Evolutionary conservation across 768 basidiomycete species (phyloP).

Genomic region (Crucibulum laeve): DNA sequence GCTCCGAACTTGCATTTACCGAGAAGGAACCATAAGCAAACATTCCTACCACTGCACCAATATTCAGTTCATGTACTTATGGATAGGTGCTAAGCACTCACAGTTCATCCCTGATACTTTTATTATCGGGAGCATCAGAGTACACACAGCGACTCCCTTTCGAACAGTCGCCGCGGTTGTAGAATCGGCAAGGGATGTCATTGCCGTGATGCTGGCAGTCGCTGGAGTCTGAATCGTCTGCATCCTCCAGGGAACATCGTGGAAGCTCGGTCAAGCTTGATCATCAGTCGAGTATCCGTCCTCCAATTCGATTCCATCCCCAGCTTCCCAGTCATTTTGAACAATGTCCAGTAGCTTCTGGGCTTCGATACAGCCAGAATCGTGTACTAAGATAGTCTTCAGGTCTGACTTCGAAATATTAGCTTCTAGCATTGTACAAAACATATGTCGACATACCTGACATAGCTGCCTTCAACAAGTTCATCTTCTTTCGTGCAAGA

Average conservation of each 20-base stretch:
- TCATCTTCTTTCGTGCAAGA: not conserved
- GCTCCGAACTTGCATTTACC: constrained; percentile 29
- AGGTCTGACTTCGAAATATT: not conserved
- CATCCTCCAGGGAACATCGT: constrained; percentile 30
- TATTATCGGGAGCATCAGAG: constrained; percentile 51
- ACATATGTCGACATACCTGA: not conserved
- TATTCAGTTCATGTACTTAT: not conserved
- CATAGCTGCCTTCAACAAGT: not conserved
- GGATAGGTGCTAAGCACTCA: constrained; percentile 20
- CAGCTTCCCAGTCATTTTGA: not conserved
- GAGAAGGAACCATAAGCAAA: constrained; percentile 33
- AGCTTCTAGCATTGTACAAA: not conserved
- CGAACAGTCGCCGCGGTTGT: constrained; percentile 49
- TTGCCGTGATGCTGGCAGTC: constrained; percentile 51
- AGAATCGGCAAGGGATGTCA: constrained; percentile 48
- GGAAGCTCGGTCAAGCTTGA: no score
- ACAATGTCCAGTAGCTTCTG: constrained; percentile 13
- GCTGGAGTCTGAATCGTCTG: constrained; percentile 46
- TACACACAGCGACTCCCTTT: constrained; percentile 37
- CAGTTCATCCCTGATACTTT: constrained; percentile 53
- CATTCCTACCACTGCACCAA: constrained; percentile 41
- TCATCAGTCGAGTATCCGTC: constrained; percentile 25
- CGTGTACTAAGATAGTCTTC: constrained; percentile 8
- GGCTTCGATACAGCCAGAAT: constrained; percentile 14
- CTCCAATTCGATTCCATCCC: constrained; percentile 10